These are phyloP conservation scores for Camellia granthamiana DNA, from an alignment of 148 eudicot species.

Conservation along the genomic window DNA sequence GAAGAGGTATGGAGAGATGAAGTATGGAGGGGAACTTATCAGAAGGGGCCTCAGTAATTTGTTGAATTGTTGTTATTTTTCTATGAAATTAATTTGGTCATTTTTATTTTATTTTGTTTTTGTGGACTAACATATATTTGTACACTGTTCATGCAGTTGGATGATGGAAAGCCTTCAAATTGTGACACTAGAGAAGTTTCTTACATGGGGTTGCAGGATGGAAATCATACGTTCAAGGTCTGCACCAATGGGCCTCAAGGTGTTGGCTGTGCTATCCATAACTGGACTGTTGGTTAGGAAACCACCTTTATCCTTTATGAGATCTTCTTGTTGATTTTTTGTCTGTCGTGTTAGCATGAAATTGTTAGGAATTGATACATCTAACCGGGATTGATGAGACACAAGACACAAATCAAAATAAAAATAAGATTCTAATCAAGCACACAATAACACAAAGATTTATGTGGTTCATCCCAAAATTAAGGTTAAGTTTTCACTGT, in stretches of 20 bases:
- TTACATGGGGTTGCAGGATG: slow-evolving; percentile 54
- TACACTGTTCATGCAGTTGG: slow-evolving; percentile 57
- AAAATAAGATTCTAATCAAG: no score
- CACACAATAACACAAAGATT: no score
- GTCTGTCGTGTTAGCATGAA: no score
- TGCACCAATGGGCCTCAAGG: slow-evolving; percentile 53
- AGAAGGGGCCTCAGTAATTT: background rate
- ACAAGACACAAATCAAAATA: no score
- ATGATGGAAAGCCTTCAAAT: slow-evolving; percentile 41
- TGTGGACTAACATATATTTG: background rate
- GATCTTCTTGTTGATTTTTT: background rate
- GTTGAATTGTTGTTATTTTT: background rate
- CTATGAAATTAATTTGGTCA: background rate
- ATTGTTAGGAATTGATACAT: no score
- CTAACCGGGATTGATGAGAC: no score
- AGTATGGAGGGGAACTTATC: no score
- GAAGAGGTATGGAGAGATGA: no score
- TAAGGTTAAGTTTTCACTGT: no score
- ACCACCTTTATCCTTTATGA: slow-evolving; percentile 9
- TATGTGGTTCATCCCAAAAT: no score
- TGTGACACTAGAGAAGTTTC: slow-evolving; percentile 56
- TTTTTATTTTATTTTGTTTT: background rate
- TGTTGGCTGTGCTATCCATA: slow-evolving; percentile 65
- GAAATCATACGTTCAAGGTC: slow-evolving; percentile 68
- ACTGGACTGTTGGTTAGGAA: slow-evolving; percentile 78